Evolutionary conservation across 108 stramenopile genomes (phyloP).

Genomic region (Chaetoceros tenuissimus): DNA sequence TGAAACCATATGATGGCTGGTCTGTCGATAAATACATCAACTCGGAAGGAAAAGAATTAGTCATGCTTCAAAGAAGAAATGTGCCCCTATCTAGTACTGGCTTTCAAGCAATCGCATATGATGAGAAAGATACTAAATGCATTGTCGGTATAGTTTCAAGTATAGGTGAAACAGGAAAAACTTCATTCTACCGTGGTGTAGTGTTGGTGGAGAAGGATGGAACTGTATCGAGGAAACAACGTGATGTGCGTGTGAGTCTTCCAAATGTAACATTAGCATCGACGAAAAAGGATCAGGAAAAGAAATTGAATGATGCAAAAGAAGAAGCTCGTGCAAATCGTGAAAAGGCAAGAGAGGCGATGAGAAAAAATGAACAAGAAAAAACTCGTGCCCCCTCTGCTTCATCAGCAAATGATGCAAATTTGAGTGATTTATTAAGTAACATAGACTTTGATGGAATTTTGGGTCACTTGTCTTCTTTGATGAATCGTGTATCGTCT

Average conservation of each 20-base stretch:
- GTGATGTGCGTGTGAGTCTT: neutral
- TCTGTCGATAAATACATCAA: conserved; percentile 26
- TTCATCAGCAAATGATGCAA: neutral
- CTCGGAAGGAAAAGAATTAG: conserved; percentile 4
- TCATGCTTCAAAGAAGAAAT: conserved; percentile 36
- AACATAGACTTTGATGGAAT: neutral
- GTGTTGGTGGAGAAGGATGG: conserved; percentile 18
- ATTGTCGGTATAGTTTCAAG: conserved; percentile 8
- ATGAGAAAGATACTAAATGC: neutral
- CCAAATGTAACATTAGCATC: conserved; percentile 3
- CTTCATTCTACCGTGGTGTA: conserved; percentile 1
- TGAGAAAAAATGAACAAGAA: neutral
- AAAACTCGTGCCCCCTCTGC: neutral
- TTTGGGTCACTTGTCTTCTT: neutral
- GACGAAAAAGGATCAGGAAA: neutral
- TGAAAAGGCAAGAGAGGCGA: neutral
- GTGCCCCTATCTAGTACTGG: conserved; percentile 21
- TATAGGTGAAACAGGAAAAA: conserved; percentile 10
- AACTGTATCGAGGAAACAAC: neutral
- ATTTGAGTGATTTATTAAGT: neutral
- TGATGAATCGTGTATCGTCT: conserved; percentile 1
- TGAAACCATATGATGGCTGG: conserved; percentile 55
- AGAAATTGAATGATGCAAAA: too few relatives aligned
- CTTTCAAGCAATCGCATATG: conserved; percentile 10
- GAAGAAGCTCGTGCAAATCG: neutral